These are phyloP conservation scores for Acanthamoeba lenticulata DNA, from an alignment of 208 protist species.

Conservation along the genomic window DNA sequence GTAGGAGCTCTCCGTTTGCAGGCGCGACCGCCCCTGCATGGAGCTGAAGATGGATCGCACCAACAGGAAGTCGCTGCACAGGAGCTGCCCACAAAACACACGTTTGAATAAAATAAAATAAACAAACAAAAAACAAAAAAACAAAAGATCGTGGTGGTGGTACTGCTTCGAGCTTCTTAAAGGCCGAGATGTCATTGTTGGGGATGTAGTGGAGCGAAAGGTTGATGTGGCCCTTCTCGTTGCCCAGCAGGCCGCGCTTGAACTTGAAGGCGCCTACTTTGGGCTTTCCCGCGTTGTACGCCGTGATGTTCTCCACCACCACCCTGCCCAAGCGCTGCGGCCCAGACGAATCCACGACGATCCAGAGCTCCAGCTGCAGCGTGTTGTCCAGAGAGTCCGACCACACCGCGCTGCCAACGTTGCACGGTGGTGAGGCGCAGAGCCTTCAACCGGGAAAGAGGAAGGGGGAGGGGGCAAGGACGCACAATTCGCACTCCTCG, in stretches of 20 bases:
- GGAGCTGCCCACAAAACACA: not conserved
- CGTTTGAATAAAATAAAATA: not conserved
- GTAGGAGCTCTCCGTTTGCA: conserved; percentile 37
- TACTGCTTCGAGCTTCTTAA: conserved; percentile 58
- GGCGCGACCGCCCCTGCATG: not conserved
- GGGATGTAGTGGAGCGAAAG: conserved; percentile 57
- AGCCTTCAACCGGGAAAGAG: not conserved
- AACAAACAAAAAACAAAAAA: not conserved
- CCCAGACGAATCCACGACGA: not conserved
- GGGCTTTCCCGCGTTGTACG: not conserved
- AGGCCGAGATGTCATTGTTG: conserved; percentile 64
- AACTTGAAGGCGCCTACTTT: conserved; percentile 45
- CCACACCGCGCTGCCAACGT: not conserved
- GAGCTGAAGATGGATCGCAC: conserved; percentile 56
- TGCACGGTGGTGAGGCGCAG: not conserved
- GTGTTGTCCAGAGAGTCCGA: conserved; percentile 5
- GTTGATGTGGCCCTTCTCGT: conserved; percentile 16
- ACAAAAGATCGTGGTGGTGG: not conserved
- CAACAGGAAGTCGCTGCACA: conserved; percentile 52
- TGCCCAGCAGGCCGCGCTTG: conserved; percentile 52
- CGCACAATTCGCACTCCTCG: conserved; percentile 57
- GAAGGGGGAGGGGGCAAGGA: not conserved
- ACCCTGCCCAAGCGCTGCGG: not conserved
- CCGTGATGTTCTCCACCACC: conserved; percentile 3
- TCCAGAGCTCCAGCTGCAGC: conserved; percentile 19